Percentiles rank a stretch among this genome's conserved stretches.
Conservation (phyloP, 1,284 basidiomycete species). For the Fistulina hepatica region DNA sequence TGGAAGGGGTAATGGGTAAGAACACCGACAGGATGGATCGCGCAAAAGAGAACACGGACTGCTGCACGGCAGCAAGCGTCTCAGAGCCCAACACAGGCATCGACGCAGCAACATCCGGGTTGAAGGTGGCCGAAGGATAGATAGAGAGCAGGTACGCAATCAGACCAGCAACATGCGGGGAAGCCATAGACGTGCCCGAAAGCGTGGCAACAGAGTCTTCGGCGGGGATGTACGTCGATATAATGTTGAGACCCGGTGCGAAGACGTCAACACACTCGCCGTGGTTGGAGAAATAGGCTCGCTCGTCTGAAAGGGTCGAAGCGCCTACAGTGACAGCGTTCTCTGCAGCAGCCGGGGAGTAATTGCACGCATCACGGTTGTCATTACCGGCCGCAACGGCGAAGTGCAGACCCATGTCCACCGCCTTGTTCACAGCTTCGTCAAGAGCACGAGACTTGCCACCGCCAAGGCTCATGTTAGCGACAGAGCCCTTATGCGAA, state of each 20-base stretch:
- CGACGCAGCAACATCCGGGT: conserved; percentile 30
- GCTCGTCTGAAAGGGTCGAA: conserved; percentile 68
- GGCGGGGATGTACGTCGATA: conserved; percentile 65
- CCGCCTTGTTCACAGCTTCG: conserved; percentile 77
- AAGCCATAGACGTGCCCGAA: conserved; percentile 66
- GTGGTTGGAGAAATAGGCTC: conserved; percentile 83
- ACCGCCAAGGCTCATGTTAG: conserved; percentile 97
- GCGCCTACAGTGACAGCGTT: conserved; percentile 83
- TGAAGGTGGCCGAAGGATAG: conserved; percentile 54
- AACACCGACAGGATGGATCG: conserved; percentile 27
- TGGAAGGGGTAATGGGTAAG: conserved; percentile 45
- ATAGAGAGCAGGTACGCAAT: conserved; percentile 80
- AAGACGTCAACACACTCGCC: conserved; percentile 78
- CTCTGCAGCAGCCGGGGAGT: conserved; percentile 69
- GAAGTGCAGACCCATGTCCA: conserved; percentile 82
- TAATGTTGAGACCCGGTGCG: conserved; percentile 71
- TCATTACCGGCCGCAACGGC: conserved; percentile 86
- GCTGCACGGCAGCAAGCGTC: conserved; percentile 15
- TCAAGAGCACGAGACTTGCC: conserved; percentile 88
- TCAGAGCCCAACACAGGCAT: conserved; percentile 15
- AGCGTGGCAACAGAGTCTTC: conserved; percentile 52
- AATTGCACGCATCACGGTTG: conserved; percentile 67
- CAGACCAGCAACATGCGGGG: conserved; percentile 61
- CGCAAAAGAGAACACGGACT: conserved; percentile 16
- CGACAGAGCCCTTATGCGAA: conserved; percentile 88